These are phyloP conservation scores for Alternaria rosae DNA, from an alignment of 2,329 filamentous ascomycete species.

Conservation along the genomic window DNA sequence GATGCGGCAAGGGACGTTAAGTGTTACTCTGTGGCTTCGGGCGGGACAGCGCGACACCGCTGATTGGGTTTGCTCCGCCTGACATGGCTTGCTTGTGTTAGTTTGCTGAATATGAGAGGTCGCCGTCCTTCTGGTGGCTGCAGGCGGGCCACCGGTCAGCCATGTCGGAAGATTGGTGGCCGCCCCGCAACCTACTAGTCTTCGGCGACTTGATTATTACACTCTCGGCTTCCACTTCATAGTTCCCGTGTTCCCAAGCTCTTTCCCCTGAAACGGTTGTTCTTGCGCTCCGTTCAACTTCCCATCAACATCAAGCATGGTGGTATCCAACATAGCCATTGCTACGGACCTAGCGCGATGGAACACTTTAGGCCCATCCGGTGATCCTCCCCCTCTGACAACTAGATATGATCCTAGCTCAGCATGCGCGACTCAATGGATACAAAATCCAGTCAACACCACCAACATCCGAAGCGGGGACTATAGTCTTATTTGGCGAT, in stretches of 20 bases:
- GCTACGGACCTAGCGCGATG: background rate
- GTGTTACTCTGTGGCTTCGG: background rate
- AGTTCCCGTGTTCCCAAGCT: background rate
- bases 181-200: background rate
- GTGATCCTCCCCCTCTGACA: background rate
- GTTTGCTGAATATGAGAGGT: background rate
- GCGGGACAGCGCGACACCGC: background rate
- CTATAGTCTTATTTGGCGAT: background rate
- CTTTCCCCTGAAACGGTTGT: background rate
- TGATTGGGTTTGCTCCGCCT: background rate
- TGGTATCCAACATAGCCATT: background rate
- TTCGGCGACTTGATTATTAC: background rate
- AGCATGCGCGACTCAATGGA: background rate
- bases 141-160: background rate
- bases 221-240: background rate
- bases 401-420: background rate
- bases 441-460: background rate
- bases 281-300: background rate
- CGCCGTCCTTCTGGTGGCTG: background rate
- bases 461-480: background rate
- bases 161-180: background rate
- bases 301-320: background rate
- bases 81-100: background rate
- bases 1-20: background rate
- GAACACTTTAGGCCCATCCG: background rate